These are phyloP conservation scores for Echites panduratus DNA, from an alignment of 257 asterid species.

Conservation along the genomic window DNA sequence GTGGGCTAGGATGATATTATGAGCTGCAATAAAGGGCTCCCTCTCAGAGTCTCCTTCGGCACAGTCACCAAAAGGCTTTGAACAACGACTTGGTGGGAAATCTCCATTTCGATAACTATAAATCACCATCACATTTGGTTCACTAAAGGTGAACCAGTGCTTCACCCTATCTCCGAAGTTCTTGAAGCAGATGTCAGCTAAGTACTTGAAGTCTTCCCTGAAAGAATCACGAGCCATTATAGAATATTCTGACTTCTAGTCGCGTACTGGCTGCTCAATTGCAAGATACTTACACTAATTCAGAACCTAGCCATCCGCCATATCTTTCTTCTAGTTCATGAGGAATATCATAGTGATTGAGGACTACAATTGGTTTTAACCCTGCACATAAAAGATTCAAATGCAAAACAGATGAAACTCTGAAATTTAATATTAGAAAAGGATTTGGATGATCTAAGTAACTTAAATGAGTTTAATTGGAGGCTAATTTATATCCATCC, in stretches of 20 bases:
- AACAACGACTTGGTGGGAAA: slow-evolving; percentile 31
- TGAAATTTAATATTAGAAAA: no score
- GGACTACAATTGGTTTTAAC: not conserved
- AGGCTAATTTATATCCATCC: no score
- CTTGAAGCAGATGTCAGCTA: slow-evolving; percentile 28
- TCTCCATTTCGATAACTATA: not conserved
- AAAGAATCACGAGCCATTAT: not conserved
- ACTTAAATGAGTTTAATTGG: no score
- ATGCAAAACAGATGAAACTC: not conserved
- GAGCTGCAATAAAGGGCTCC: slow-evolving; percentile 35
- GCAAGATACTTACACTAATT: not conserved
- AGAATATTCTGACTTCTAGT: not conserved
- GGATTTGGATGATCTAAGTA: no score
- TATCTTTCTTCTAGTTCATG: slow-evolving; percentile 1
- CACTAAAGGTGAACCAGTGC: slow-evolving; percentile 24
- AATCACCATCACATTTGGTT: slow-evolving; percentile 15
- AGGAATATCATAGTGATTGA: not conserved
- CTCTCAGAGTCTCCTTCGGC: slow-evolving; percentile 28
- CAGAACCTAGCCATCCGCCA: slow-evolving; percentile 1
- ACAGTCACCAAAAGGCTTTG: slow-evolving; percentile 26
- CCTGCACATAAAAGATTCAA: not conserved
- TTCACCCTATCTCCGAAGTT: slow-evolving; percentile 24
- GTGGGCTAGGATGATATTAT: slow-evolving; percentile 31
- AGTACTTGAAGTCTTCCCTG: slow-evolving; percentile 26
- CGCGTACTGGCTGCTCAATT: not conserved